phyloP scores from a whole-genome alignment of 1,284 basidiomycete species.

The Phlebopus sp. region DNA sequence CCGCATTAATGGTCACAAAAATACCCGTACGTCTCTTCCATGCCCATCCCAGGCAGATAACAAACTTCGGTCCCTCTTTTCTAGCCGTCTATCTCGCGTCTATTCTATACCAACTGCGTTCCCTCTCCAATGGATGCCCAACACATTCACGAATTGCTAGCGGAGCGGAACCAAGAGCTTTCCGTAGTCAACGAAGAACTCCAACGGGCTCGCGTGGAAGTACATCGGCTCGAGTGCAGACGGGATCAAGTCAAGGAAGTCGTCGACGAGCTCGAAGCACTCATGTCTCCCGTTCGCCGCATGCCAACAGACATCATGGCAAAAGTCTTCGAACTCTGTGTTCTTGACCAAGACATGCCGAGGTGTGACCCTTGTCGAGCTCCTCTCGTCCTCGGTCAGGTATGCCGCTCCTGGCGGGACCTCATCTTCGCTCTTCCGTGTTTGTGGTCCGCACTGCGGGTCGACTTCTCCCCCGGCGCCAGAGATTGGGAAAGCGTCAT shows the following conservation, averaged over 20 bases:
- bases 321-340: constrained; percentile 25
- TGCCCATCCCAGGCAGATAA: neutral
- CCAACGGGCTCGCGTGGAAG: constrained; percentile 19
- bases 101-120: constrained; percentile 28
- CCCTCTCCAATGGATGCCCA: constrained; percentile 23
- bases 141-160: constrained; percentile 15
- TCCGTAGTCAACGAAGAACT: constrained; percentile 17
- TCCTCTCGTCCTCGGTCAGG: constrained; percentile 27
- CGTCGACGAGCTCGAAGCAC: constrained; percentile 27
- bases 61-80: too few relatives aligned
- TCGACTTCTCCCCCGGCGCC: constrained; percentile 22
- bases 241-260: constrained; percentile 11
- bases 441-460: constrained; percentile 23
- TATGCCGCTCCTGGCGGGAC: constrained; percentile 30
- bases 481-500: constrained; percentile 27
- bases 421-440: constrained; percentile 29
- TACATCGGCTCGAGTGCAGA: constrained; percentile 20
- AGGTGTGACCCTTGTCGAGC: constrained; percentile 13
- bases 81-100: constrained; percentile 25
- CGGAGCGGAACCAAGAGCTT: constrained; percentile 18
- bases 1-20: constrained; percentile 10
- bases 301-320: constrained; percentile 31
- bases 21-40: constrained; percentile 22
- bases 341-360: constrained; percentile 9
- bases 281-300: constrained; percentile 31